Percentiles rank a stretch among this genome's conserved stretches.
These are phyloP conservation scores for Oxytropis ochrocephala DNA, from an alignment of 306 rosid species.

Conservation along the genomic window DNA sequence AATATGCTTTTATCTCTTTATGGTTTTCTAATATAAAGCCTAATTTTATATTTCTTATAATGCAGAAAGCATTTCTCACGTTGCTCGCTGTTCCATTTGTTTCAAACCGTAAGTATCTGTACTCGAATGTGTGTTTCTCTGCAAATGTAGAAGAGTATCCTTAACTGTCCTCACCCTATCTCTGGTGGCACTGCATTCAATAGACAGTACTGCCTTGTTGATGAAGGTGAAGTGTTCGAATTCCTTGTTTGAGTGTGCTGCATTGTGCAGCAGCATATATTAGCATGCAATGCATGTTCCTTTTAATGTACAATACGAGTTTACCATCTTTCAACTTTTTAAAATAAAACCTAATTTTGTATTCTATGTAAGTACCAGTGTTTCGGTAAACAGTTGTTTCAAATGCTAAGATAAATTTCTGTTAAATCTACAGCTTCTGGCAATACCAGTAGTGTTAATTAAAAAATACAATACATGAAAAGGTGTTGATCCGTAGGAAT, in stretches of 20 bases:
- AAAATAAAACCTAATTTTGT: not conserved
- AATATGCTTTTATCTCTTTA: not conserved
- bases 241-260: not conserved
- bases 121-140: not conserved
- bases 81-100: not conserved
- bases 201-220: not conserved
- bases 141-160: slow-evolving; percentile 2
- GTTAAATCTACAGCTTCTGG: not conserved
- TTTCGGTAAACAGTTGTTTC: not conserved
- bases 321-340: not conserved
- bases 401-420: not conserved
- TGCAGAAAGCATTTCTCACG: not conserved
- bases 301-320: not conserved
- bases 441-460: not conserved
- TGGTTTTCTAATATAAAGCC: not conserved
- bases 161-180: not conserved
- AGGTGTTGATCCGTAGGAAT: not conserved
- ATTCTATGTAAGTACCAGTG: not conserved
- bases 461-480: not conserved
- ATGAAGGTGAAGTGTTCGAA: not conserved
- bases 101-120: not conserved
- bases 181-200: not conserved
- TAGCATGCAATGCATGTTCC: not conserved
- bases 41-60: slow-evolving; percentile 5
- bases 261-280: not conserved